Evolutionary conservation across 139 green algal genomes (phyloP).

Genomic region (Volvox africanus): DNA sequence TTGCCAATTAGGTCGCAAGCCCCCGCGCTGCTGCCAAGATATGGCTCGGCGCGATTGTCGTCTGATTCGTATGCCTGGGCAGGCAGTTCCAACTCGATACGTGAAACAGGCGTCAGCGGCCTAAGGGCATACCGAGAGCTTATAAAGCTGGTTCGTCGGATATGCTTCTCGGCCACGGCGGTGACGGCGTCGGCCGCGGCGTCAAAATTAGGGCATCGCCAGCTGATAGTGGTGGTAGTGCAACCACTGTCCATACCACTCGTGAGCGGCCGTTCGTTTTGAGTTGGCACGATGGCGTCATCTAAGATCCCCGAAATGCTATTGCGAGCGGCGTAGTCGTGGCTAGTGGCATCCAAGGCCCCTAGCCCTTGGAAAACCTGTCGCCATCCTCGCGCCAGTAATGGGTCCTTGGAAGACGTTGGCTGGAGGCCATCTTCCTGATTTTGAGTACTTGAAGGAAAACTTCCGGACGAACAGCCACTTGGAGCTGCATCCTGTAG

Average conservation of each 20-base stretch:
- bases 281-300: neutral
- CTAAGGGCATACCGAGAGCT: neutral
- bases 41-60: neutral
- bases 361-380: slow-evolving; percentile 1
- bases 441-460: neutral
- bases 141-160: neutral
- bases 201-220: neutral
- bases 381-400: neutral
- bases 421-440: neutral
- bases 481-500: neutral
- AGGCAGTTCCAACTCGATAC: too few species aligned
- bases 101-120: neutral
- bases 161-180: neutral
- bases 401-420: neutral
- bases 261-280: neutral
- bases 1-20: neutral
- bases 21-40: neutral
- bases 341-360: neutral
- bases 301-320: neutral
- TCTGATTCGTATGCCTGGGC: neutral
- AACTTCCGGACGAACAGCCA: neutral
- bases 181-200: neutral
- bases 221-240: neutral
- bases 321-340: neutral
- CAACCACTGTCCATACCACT: neutral